Evolutionary conservation across 176 grass and related monocot genomes (phyloP).

Genomic region (Bromus sterilis): DNA sequence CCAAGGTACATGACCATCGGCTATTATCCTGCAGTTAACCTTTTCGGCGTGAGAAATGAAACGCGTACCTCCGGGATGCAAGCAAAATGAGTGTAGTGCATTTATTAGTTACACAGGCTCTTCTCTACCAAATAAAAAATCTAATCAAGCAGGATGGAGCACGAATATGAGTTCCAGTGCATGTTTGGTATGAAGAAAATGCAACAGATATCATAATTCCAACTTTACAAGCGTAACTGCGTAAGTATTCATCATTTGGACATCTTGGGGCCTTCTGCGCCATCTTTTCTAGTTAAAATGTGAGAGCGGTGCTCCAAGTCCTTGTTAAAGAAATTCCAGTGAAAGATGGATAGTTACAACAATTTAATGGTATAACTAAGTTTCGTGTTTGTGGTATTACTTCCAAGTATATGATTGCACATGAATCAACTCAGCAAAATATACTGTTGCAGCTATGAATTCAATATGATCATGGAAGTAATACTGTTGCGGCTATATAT

Average conservation of each 20-base stretch:
- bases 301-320: not conserved
- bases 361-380: not conserved
- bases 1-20: slow-evolving; percentile 71
- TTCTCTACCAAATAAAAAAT: not conserved
- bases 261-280: not conserved
- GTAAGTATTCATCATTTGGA: not conserved
- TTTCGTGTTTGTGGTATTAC: not conserved
- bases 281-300: not conserved
- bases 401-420: not conserved
- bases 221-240: not conserved
- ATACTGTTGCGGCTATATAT: not conserved
- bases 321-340: not conserved
- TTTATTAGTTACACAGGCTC: not conserved
- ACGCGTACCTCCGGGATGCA: not conserved
- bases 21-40: slow-evolving; percentile 43
- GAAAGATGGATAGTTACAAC: not conserved
- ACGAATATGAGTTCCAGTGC: not conserved
- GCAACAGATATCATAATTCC: not conserved
- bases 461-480: slow-evolving; percentile 4
- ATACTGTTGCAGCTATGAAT: no score
- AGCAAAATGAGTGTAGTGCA: not conserved
- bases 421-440: no score
- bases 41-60: not conserved
- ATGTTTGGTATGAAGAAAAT: not conserved
- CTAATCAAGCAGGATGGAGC: no score